phyloP scores from a whole-genome alignment of 2,329 filamentous ascomycete genomes.

The Dactylonectria macrodidyma region DNA sequence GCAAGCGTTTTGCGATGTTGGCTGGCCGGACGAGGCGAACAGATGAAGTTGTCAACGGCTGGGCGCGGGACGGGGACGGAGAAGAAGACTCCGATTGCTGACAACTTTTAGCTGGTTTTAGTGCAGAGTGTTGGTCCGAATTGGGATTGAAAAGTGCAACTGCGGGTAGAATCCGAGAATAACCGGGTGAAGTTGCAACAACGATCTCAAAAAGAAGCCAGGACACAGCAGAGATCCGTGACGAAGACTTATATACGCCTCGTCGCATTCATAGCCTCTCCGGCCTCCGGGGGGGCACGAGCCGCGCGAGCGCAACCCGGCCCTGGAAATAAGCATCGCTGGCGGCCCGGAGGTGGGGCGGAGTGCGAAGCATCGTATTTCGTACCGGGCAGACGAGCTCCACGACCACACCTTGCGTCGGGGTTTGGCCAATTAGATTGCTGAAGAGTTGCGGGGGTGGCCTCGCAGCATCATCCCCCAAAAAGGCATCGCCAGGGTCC shows the following conservation, averaged over 20 bases:
- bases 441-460: not conserved
- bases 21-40: not conserved
- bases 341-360: slow-evolving; percentile 23
- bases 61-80: slow-evolving; percentile 7
- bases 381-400: slow-evolving; percentile 19
- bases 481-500: slow-evolving; percentile 14
- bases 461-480: slow-evolving; percentile 29
- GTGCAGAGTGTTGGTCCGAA: not conserved
- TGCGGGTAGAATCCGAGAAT: too few relatives aligned
- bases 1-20: not conserved
- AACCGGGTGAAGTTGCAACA: not conserved
- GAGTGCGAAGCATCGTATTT: slow-evolving; percentile 20
- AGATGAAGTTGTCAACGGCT: not conserved
- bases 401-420: not conserved
- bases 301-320: slow-evolving; percentile 16
- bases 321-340: slow-evolving; percentile 9
- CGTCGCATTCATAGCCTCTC: slow-evolving; percentile 1
- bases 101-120: slow-evolving; percentile 1
- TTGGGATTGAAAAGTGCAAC: not conserved
- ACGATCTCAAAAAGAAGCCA: not conserved
- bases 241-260: slow-evolving; percentile 24
- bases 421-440: not conserved
- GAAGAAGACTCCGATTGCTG: slow-evolving; percentile 30
- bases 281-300: slow-evolving; percentile 8
- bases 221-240: not conserved